Conservation (phyloP, 129 eudicot species). For the Chrysanthemum seticuspe region DNA sequence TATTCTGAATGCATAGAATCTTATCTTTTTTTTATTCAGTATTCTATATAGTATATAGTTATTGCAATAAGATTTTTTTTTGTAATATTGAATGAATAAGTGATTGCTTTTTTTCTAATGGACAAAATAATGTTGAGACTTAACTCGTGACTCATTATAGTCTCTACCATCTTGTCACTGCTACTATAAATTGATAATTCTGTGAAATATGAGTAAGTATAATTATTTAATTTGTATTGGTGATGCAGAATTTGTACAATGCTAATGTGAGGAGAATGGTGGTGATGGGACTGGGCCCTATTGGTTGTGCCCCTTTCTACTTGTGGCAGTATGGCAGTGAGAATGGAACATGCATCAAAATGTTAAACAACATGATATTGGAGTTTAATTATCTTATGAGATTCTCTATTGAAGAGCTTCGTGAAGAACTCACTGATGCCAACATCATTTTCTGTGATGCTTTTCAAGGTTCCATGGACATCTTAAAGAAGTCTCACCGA, state of each 20-base stretch:
- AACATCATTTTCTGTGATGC: constrained; percentile 78
- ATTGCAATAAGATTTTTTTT: too few species aligned
- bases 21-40: too few species aligned
- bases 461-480: constrained; percentile 77
- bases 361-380: constrained; percentile 76
- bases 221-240: too few species aligned
- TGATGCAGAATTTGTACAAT: constrained; percentile 61
- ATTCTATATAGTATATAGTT: too few species aligned
- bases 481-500: constrained; percentile 53
- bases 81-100: too few species aligned
- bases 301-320: constrained; percentile 95
- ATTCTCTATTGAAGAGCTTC: constrained; percentile 70
- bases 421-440: constrained; percentile 56
- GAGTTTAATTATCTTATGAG: constrained; percentile 88
- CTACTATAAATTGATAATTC: too few species aligned
- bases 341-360: constrained; percentile 65
- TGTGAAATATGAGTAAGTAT: too few species aligned
- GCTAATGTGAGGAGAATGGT: constrained; percentile 79
- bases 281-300: constrained; percentile 87
- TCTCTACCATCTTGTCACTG: too few species aligned
- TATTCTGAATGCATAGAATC: too few species aligned
- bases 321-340: constrained; percentile 69
- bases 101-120: background rate
- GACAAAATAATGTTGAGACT: too few species aligned
- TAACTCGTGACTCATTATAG: too few species aligned